Percentiles rank a stretch among this genome's conserved stretches.
phyloP scores from a whole-genome alignment of 345 rosid species.

The Psidium friedrichsthalianum region DNA sequence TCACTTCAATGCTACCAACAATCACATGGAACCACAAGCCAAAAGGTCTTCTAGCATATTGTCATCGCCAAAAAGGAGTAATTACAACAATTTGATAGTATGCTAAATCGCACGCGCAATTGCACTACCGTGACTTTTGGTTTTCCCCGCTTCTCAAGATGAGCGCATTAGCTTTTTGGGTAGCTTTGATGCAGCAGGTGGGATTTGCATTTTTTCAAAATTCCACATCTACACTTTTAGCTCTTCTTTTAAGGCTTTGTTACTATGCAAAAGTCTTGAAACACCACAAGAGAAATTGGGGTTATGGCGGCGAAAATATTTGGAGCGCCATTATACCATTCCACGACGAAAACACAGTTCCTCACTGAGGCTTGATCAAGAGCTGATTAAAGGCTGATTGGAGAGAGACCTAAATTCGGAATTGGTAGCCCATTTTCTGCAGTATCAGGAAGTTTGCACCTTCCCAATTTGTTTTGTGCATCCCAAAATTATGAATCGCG shows the following conservation, averaged over 20 bases:
- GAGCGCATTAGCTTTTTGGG: not conserved
- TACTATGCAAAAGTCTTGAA: not conserved
- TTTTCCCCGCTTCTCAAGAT: not conserved
- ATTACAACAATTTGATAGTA: not conserved
- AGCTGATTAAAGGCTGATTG: not conserved
- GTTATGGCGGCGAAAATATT: not conserved
- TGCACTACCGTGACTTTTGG: not conserved
- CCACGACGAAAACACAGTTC: not conserved
- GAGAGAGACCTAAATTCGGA: not conserved
- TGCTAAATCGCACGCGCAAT: not conserved
- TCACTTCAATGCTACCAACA: not conserved
- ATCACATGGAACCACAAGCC: not conserved
- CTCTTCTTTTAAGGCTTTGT: not conserved
- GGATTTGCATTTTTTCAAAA: not conserved
- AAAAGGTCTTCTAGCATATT: not conserved
- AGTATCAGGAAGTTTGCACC: not conserved
- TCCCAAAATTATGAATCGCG: not conserved
- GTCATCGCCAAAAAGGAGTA: not conserved
- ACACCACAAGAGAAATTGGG: not conserved
- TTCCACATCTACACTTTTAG: not conserved
- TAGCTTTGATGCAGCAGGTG: not conserved
- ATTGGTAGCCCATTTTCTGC: not conserved
- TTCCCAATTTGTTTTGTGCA: not conserved
- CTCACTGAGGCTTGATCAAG: not conserved
- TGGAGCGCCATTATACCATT: not conserved